Percentiles rank a stretch among this genome's conserved stretches.
Evolutionary conservation across 23 red algal species (phyloP).

Genomic region (Chondrus crispus): DNA sequence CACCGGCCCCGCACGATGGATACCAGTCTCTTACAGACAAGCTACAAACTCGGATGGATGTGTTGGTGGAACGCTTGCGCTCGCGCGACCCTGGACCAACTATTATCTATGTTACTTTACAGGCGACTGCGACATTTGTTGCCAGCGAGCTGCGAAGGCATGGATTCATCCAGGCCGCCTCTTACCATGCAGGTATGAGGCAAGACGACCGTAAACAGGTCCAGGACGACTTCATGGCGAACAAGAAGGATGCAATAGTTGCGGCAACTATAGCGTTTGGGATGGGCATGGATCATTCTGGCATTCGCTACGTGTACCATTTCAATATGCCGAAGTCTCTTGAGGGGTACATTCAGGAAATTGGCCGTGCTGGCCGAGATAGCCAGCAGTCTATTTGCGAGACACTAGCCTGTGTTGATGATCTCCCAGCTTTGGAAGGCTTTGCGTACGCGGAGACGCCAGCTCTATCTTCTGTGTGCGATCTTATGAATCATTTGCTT

Average conservation of each 20-base stretch:
- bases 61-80: slow-evolving; percentile 42
- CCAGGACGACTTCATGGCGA: slow-evolving; percentile 68
- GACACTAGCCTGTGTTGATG: slow-evolving; percentile 55
- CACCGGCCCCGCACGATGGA: slow-evolving; percentile 9
- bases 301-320: slow-evolving; percentile 88
- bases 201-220: slow-evolving; percentile 64
- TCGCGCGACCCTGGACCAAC: slow-evolving; percentile 52
- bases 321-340: slow-evolving; percentile 76
- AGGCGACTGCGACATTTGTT: slow-evolving; percentile 67
- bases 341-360: slow-evolving; percentile 83
- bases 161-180: slow-evolving; percentile 50
- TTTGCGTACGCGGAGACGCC: slow-evolving; percentile 43
- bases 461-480: neutral
- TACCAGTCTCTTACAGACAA: neutral
- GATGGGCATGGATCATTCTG: slow-evolving; percentile 96
- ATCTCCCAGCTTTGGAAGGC: slow-evolving; percentile 54
- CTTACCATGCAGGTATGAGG: slow-evolving; percentile 91
- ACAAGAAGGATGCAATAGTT: slow-evolving; percentile 66
- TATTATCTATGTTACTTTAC: slow-evolving; percentile 84
- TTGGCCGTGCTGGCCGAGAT: slow-evolving; percentile 88
- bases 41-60: slow-evolving; percentile 10
- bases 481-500: neutral
- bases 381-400: slow-evolving; percentile 53
- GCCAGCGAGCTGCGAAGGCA: slow-evolving; percentile 37
- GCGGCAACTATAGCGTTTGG: slow-evolving; percentile 99